These are phyloP conservation scores for Phytophthora melonis DNA, from an alignment of 352 stramenopile species.

Conservation along the genomic window DNA sequence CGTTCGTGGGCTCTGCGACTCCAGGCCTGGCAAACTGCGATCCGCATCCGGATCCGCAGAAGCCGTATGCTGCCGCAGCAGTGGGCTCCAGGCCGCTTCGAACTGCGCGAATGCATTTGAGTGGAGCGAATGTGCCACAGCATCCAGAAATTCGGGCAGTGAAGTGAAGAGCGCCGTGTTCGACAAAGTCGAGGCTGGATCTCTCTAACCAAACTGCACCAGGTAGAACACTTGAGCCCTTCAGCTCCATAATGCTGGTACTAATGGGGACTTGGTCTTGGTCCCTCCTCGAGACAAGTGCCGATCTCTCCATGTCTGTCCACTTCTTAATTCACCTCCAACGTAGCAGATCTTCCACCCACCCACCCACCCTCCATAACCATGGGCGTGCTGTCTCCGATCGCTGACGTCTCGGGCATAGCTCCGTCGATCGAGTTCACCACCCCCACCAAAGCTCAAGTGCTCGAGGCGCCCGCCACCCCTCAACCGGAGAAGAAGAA, in stretches of 20 bases:
- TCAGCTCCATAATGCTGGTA: conserved; percentile 11
- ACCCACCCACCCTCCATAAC: neutral
- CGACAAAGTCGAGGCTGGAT: conserved; percentile 9
- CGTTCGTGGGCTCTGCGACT: neutral
- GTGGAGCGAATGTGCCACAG: neutral
- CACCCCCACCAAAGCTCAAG: neutral
- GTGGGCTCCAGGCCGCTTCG: conserved; percentile 22
- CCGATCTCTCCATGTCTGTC: conserved; percentile 19
- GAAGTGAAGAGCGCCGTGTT: neutral
- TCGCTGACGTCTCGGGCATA: neutral
- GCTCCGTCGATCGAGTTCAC: neutral
- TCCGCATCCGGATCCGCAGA: neutral
- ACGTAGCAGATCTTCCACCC: conserved; percentile 6
- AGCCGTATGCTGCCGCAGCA: conserved; percentile 14
- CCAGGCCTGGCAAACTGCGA: neutral
- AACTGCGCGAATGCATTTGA: conserved; percentile 11
- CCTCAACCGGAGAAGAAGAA: conserved; percentile 31
- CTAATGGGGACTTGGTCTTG: conserved; percentile 5
- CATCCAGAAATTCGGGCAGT: conserved; percentile 36
- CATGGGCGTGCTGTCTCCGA: neutral
- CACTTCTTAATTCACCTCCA: conserved; percentile 37
- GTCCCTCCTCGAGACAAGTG: conserved; percentile 7
- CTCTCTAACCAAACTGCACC: conserved; percentile 7
- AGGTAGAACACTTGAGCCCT: conserved; percentile 18
- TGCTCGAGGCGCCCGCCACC: conserved; percentile 1